Evolutionary conservation across 805 yeast genomes (phyloP), one percentile per base, ranked within the genome.

Genomic region (Candida maltosa): DNA sequence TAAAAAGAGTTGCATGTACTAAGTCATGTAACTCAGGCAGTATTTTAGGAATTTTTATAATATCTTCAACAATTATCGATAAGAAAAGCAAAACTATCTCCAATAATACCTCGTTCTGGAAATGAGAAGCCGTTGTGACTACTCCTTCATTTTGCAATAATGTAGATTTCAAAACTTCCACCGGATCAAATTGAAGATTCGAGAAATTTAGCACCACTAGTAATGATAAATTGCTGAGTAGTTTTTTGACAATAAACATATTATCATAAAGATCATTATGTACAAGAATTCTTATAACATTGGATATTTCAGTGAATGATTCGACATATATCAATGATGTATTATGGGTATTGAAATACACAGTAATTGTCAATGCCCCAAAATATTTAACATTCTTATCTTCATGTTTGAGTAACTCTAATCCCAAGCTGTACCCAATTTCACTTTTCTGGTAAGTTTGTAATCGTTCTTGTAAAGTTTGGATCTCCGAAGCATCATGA

Each of bases 321-420:
- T 75, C 72, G n/a, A 76, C 62, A 18, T 44, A 41, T 66, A 61
- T 18, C 6, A 33, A 46, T 11, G 47, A 44, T 3, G 47, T 38
- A 4, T 37, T 15, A 28, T 41, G 40, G 14, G 45, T 51, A 39
- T 75, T 76, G 29, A 83, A 56, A 43, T 71, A 65, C 4, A 87
- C 93, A 0, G 87, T 73, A 39, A 76, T 78, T 0, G 95, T 87
- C 38, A 84, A 68, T 0, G 94, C 95, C 0, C 95, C 96, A 49
- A 87, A 81, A 53, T 82, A 87, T 49, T 78, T 76, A 42, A 80
- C 75, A 38, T 73, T 74, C 29, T 61, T 45, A 1, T 75, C 67
- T 3, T 51, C 49, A 2, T 52, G 49, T 41, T 31, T 40, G 40
- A 87, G 59, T 15, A 87, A 62, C 26, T 57, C 45, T 23, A 71